Evolutionary conservation across 148 eudicot genomes (phyloP).

Genomic region (Chenopodium album): DNA sequence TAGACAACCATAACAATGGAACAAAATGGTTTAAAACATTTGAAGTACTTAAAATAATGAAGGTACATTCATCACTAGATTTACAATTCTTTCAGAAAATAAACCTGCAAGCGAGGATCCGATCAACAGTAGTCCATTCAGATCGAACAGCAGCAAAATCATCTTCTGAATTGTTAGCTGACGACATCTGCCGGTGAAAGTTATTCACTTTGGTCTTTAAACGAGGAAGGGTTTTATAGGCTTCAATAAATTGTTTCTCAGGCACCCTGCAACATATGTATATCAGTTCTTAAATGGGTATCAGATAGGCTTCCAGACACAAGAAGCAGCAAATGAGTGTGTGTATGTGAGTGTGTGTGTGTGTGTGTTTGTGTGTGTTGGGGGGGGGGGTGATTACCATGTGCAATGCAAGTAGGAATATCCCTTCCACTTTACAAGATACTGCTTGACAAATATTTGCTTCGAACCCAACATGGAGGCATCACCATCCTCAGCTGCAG

Average conservation of each 20-base stretch:
- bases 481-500: conserved; percentile 63
- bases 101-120: conserved; percentile 94
- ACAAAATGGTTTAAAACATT: not conserved
- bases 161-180: conserved; percentile 64
- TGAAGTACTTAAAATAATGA: not conserved
- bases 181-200: conserved; percentile 68
- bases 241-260: conserved; percentile 78
- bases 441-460: conserved; percentile 76
- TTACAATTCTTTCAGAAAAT: conserved; percentile 13
- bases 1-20: conserved; percentile 13
- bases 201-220: conserved; percentile 86
- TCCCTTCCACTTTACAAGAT: conserved; percentile 98
- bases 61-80: not conserved
- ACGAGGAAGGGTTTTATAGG: conserved; percentile 86
- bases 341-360: no score
- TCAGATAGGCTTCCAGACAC: conserved; percentile 3
- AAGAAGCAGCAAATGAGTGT: not conserved
- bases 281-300: conserved; percentile 12
- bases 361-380: no score
- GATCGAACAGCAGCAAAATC: conserved; percentile 83
- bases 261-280: conserved; percentile 62
- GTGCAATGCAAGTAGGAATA: conserved; percentile 90
- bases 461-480: conserved; percentile 64
- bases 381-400: conserved; percentile 45
- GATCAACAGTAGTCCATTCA: conserved; percentile 97